These are phyloP conservation scores for Fusarium heterosporum DNA, from an alignment of 2,329 filamentous ascomycete species.

Conservation along the genomic window DNA sequence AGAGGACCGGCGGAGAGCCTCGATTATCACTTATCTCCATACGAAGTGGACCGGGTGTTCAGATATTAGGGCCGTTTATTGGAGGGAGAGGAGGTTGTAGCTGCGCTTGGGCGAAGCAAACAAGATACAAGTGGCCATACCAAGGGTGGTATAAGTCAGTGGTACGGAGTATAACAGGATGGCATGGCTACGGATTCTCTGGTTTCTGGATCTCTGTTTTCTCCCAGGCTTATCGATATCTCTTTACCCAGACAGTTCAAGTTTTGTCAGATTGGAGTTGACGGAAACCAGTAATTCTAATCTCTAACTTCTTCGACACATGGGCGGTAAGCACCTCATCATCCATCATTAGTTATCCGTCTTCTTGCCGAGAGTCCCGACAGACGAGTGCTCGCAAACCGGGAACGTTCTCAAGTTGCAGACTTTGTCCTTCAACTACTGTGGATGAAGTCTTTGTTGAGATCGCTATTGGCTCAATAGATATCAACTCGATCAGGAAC, in stretches of 20 bases:
- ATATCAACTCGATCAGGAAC: slow-evolving; percentile 5
- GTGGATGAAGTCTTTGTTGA: background rate
- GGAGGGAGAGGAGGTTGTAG: slow-evolving; percentile 14
- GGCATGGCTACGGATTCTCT: slow-evolving; percentile 33
- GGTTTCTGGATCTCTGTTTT: slow-evolving; percentile 21
- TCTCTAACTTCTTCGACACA: slow-evolving; percentile 11
- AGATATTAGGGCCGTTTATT: slow-evolving; percentile 36
- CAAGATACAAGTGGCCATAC: slow-evolving; percentile 28
- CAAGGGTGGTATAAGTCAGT: slow-evolving; percentile 42
- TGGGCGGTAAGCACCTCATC: slow-evolving; percentile 2
- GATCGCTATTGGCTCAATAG: background rate
- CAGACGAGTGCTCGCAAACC: slow-evolving; percentile 37
- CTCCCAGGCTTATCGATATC: slow-evolving; percentile 15
- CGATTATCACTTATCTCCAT: slow-evolving; percentile 21
- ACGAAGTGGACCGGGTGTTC: slow-evolving; percentile 27
- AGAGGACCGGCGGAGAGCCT: slow-evolving; percentile 27
- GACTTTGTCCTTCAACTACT: slow-evolving; percentile 8
- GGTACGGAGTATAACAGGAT: slow-evolving; percentile 44
- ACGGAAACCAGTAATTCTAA: slow-evolving; percentile 3
- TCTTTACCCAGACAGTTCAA: background rate
- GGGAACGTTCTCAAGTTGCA: slow-evolving; percentile 15
- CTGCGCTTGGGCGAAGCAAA: slow-evolving; percentile 35
- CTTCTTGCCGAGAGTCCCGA: slow-evolving; percentile 15
- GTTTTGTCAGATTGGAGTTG: slow-evolving; percentile 4
- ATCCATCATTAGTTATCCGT: slow-evolving; percentile 13